phyloP scores from a whole-genome alignment of 176 grass and related monocot species.

The Phragmites australis region DNA sequence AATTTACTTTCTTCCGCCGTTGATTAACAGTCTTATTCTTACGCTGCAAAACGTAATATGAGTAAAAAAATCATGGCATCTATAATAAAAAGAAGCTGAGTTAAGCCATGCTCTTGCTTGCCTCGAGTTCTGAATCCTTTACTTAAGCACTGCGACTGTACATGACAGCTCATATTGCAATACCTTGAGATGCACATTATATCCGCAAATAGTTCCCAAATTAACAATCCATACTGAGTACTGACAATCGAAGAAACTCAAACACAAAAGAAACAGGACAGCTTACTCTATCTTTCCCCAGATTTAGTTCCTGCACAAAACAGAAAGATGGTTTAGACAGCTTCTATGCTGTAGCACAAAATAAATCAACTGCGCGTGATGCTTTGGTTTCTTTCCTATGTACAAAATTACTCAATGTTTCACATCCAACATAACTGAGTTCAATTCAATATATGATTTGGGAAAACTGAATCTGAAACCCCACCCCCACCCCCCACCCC shows the following conservation, averaged over 20 bases:
- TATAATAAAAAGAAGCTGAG: conserved; percentile 14
- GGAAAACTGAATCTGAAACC: no score
- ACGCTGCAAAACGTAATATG: conserved; percentile 18
- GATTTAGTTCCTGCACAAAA: conserved; percentile 2
- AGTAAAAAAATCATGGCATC: conserved; percentile 13
- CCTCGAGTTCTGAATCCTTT: neutral
- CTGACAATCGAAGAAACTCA: neutral
- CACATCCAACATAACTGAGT: no score
- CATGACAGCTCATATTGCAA: neutral
- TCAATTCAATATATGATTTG: no score
- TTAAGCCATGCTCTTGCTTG: neutral
- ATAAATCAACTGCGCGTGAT: neutral
- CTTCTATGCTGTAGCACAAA: neutral
- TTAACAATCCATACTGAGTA: conserved; percentile 12
- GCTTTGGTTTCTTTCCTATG: no score
- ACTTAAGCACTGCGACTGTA: neutral
- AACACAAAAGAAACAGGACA: conserved; percentile 3
- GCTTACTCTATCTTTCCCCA: conserved; percentile 55
- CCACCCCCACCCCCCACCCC: neutral
- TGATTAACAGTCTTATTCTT: conserved; percentile 18
- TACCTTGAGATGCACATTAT: neutral
- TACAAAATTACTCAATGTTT: neutral
- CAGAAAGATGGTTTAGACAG: neutral
- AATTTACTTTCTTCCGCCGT: neutral
- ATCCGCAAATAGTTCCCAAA: conserved; percentile 36